Percentiles rank a stretch among this genome's conserved stretches.
These are phyloP conservation scores for Aspergillus ellipticus DNA, from an alignment of 495 filamentous ascomycete genomes.

Conservation along the genomic window DNA sequence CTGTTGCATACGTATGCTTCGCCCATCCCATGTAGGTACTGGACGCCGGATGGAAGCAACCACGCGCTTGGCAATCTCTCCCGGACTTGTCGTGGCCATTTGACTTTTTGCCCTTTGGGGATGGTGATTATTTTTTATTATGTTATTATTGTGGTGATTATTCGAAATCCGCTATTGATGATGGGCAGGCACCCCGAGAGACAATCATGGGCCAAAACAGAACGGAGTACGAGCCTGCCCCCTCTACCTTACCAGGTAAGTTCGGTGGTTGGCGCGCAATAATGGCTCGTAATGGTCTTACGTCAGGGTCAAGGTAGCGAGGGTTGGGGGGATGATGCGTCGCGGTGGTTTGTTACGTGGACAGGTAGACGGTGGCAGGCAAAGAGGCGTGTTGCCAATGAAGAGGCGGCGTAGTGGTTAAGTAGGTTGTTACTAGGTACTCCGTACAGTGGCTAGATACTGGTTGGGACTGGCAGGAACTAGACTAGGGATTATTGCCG, in stretches of 20 bases:
- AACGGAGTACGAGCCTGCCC: no score
- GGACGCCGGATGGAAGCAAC: background rate
- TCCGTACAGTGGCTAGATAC: no score
- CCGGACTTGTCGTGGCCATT: background rate
- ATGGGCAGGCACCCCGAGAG: no score
- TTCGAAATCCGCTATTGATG: no score
- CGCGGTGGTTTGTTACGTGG: background rate
- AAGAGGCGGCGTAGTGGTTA: no score
- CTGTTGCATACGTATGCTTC: background rate
- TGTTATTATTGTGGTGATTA: no score
- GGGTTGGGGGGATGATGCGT: constrained; percentile 3
- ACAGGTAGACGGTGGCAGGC: background rate
- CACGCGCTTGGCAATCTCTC: background rate
- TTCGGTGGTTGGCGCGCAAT: no score
- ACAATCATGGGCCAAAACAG: no score
- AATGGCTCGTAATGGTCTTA: constrained; percentile 4
- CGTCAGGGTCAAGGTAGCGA: background rate
- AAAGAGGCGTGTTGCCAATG: background rate
- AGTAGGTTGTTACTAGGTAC: no score
- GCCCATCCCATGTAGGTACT: background rate
- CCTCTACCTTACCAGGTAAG: no score
- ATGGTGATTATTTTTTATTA: no score
- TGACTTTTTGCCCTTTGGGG: background rate
- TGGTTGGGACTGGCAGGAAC: no score
- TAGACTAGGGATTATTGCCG: background rate